Evolutionary conservation across 352 stramenopile species (phyloP).

Genomic region (Phytophthora tentaculata): DNA sequence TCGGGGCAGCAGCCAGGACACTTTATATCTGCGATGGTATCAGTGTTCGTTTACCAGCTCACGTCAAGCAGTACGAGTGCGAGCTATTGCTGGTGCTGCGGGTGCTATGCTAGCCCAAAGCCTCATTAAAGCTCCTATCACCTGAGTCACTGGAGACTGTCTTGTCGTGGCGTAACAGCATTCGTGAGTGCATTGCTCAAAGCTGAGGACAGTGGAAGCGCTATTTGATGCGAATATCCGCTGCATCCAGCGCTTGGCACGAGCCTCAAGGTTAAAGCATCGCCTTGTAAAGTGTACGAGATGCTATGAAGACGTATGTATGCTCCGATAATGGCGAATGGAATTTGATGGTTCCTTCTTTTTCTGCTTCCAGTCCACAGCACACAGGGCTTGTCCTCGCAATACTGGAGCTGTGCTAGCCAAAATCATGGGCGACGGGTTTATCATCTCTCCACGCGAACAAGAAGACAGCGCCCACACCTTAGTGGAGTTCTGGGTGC

Average conservation of each 20-base stretch:
- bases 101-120: conserved; percentile 76
- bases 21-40: too few species aligned
- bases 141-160: conserved; percentile 84
- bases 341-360: conserved; percentile 83
- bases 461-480: conserved; percentile 61
- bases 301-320: conserved; percentile 82
- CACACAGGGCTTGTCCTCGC: conserved; percentile 57
- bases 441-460: conserved; percentile 64
- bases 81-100: conserved; percentile 71
- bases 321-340: conserved; percentile 86
- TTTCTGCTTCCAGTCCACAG: conserved; percentile 87
- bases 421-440: conserved; percentile 72
- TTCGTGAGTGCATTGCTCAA: conserved; percentile 84
- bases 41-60: too few species aligned
- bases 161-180: conserved; percentile 86
- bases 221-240: conserved; percentile 48
- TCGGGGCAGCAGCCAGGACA: too few species aligned
- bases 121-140: conserved; percentile 71
- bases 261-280: conserved; percentile 73
- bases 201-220: conserved; percentile 86
- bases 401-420: conserved; percentile 49
- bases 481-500: conserved; percentile 81
- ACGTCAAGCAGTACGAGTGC: conserved; percentile 87
- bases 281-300: conserved; percentile 75
- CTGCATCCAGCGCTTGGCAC: conserved; percentile 64